phyloP scores from a whole-genome alignment of 108 stramenopile genomes.

The Craspedostauros australis region DNA sequence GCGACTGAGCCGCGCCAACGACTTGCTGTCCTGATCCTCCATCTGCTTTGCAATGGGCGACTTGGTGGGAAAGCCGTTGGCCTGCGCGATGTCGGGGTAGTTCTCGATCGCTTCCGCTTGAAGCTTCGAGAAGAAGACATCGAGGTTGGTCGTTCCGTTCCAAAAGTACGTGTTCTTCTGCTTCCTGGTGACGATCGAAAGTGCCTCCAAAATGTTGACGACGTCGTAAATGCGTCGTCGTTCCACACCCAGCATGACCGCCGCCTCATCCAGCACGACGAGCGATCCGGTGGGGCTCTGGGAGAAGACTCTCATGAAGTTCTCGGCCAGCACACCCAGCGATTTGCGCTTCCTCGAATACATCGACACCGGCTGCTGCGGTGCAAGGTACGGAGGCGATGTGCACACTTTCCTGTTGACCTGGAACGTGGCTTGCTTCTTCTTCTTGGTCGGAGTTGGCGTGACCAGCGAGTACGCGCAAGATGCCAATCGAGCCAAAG shows the following conservation, averaged over 20 bases:
- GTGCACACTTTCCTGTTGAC: not conserved
- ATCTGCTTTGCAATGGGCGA: slow-evolving; percentile 6
- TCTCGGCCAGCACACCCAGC: slow-evolving; percentile 61
- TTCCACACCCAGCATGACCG: slow-evolving; percentile 75
- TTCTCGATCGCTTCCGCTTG: slow-evolving; percentile 55
- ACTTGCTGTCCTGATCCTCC: slow-evolving; percentile 56
- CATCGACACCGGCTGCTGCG: not conserved
- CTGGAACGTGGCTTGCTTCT: not conserved
- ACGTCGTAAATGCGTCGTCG: slow-evolving; percentile 93
- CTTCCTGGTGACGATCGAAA: slow-evolving; percentile 65
- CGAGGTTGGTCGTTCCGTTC: slow-evolving; percentile 63
- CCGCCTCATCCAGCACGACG: slow-evolving; percentile 58
- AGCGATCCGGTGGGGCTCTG: slow-evolving; percentile 16
- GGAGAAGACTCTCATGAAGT: slow-evolving; percentile 50
- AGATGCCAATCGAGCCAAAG: no score
- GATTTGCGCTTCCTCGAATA: slow-evolving; percentile 80
- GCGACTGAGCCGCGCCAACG: slow-evolving; percentile 70
- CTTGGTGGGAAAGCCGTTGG: slow-evolving; percentile 1
- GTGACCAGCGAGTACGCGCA: slow-evolving; percentile 24
- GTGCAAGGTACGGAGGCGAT: not conserved
- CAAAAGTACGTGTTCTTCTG: slow-evolving; percentile 90
- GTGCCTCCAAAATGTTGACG: slow-evolving; percentile 88
- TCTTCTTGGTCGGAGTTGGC: slow-evolving; percentile 31
- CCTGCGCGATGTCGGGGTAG: no score
- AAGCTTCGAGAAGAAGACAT: slow-evolving; percentile 50